Evolutionary conservation across 176 grass and related monocot genomes (phyloP).

Genomic region (Saccharum officinarum): DNA sequence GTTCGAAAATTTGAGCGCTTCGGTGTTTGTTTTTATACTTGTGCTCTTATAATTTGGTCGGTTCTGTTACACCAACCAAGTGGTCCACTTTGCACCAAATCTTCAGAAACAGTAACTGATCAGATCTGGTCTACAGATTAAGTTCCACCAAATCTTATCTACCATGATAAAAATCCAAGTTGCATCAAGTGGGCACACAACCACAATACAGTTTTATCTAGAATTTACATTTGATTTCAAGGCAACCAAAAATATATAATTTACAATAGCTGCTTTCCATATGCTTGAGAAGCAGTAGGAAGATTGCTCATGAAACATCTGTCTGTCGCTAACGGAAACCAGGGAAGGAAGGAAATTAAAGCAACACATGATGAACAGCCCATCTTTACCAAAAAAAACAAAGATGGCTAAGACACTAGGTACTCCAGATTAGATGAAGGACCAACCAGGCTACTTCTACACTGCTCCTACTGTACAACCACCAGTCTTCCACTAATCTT

Average conservation of each 20-base stretch:
- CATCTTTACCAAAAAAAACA: constrained; percentile 42
- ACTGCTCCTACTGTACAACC: constrained; percentile 44
- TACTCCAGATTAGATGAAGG: not conserved
- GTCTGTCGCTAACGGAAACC: not conserved
- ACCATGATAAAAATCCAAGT: not conserved
- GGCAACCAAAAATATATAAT: constrained; percentile 2
- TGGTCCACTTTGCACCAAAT: constrained; percentile 21
- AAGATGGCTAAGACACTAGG: constrained; percentile 37
- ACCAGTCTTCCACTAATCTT: constrained; percentile 43
- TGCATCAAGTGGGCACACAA: not conserved
- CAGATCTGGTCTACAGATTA: constrained; percentile 18
- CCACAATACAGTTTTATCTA: not conserved
- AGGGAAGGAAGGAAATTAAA: not conserved
- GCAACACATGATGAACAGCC: constrained; percentile 16
- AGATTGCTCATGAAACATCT: constrained; percentile 7
- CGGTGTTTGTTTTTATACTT: too few relatives aligned
- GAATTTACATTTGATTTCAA: constrained; percentile 23
- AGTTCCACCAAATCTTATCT: not conserved
- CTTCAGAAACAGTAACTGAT: not conserved
- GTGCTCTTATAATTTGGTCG: too few relatives aligned
- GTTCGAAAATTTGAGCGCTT: too few relatives aligned
- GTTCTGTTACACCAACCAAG: constrained; percentile 3
- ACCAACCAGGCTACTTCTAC: not conserved
- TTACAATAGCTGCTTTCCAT: constrained; percentile 20
- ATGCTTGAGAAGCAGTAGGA: not conserved